Conservation (phyloP, 2,329 filamentous ascomycete genomes). For the Bimuria novae-zelandiae region DNA sequence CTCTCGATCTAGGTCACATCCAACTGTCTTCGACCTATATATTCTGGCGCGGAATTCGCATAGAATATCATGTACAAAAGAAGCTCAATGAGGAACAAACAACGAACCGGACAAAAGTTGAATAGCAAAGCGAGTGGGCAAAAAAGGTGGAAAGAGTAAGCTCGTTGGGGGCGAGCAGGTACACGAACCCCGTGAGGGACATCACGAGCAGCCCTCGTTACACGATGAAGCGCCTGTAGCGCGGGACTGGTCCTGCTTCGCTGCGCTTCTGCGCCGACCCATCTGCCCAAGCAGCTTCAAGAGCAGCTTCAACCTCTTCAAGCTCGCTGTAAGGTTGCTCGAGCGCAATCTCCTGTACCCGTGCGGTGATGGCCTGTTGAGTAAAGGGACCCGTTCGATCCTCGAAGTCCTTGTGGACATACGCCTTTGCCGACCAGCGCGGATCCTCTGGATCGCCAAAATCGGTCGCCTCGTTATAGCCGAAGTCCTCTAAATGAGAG, state of each 20-base stretch:
- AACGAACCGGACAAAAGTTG: too few relatives aligned
- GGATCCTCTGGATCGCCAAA: slow-evolving; percentile 29
- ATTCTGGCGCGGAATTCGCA: too few relatives aligned
- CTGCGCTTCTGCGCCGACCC: slow-evolving; percentile 9
- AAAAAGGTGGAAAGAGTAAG: not conserved
- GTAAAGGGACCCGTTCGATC: slow-evolving; percentile 22
- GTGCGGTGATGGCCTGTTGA: slow-evolving; percentile 13
- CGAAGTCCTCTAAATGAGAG: slow-evolving; percentile 36
- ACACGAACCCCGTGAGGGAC: not conserved
- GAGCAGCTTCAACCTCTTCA: slow-evolving; percentile 23
- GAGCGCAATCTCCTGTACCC: slow-evolving; percentile 19
- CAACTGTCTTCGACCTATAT: too few relatives aligned
- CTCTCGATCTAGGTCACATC: too few relatives aligned
- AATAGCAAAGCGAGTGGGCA: too few relatives aligned
- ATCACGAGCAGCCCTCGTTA: not conserved
- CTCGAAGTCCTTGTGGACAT: slow-evolving; percentile 15
- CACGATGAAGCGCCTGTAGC: slow-evolving; percentile 10
- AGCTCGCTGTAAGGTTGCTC: slow-evolving; percentile 32
- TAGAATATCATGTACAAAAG: too few relatives aligned
- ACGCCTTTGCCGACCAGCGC: slow-evolving; percentile 25
- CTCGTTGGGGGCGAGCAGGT: not conserved
- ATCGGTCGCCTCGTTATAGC: slow-evolving; percentile 36
- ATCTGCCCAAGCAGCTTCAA: slow-evolving; percentile 21
- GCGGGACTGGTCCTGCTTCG: slow-evolving; percentile 4
- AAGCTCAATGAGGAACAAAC: too few relatives aligned